phyloP scores from a whole-genome alignment of 805 yeast species.

The Zygosaccharomyces bailii region DNA sequence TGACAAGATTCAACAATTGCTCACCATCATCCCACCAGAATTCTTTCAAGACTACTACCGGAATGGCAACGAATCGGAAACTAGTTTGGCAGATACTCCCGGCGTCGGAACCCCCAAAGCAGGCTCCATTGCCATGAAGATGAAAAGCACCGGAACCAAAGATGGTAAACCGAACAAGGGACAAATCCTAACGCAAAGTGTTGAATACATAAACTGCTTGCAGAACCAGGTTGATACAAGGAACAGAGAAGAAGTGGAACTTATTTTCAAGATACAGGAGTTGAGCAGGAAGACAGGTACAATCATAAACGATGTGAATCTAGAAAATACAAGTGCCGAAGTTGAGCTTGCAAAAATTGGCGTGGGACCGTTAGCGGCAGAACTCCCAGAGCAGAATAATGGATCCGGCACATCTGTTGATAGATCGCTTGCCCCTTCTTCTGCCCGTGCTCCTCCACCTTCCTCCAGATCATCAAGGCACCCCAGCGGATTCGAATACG shows the following conservation, averaged over 20 bases:
- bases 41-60: slow-evolving; percentile 42
- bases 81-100: slow-evolving; percentile 15
- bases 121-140: slow-evolving; percentile 16
- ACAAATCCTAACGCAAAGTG: slow-evolving; percentile 70
- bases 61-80: slow-evolving; percentile 13
- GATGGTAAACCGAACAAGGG: slow-evolving; percentile 87
- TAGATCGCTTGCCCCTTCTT: not conserved
- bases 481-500: slow-evolving; percentile 38
- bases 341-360: slow-evolving; percentile 72
- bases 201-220: slow-evolving; percentile 62
- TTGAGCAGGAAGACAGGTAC: slow-evolving; percentile 46
- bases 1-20: slow-evolving; percentile 53
- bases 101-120: slow-evolving; percentile 15
- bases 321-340: slow-evolving; percentile 75
- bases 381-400: slow-evolving; percentile 5
- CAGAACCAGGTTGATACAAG: slow-evolving; percentile 74
- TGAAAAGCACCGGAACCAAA: slow-evolving; percentile 61
- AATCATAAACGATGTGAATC: slow-evolving; percentile 42
- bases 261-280: slow-evolving; percentile 55
- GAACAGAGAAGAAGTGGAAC: slow-evolving; percentile 74
- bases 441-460: slow-evolving; percentile 4
- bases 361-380: slow-evolving; percentile 66
- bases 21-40: slow-evolving; percentile 43
- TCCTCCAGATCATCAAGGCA: slow-evolving; percentile 14
- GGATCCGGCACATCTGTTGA: not conserved